phyloP scores from a whole-genome alignment of 1,284 basidiomycete species.

The Pascua sp. region DNA sequence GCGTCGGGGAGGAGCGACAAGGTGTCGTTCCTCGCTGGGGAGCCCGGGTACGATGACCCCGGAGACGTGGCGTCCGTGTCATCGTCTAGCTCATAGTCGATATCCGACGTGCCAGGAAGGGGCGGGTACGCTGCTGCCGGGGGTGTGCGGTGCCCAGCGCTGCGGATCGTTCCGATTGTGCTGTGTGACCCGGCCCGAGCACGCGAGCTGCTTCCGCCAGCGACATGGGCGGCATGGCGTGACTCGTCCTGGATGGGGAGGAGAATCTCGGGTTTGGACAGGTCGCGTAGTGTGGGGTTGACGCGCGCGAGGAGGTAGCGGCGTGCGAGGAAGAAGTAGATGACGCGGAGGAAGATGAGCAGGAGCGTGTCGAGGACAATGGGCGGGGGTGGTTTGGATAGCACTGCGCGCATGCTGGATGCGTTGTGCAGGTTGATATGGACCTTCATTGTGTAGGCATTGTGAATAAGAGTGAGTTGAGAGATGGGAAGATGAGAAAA shows the following conservation, averaged over 20 bases:
- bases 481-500: too few species aligned
- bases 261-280: conserved; percentile 31
- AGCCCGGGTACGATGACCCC: not conserved
- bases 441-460: too few species aligned
- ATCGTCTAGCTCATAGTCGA: conserved; percentile 18
- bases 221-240: not conserved
- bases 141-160: not conserved
- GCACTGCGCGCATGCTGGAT: too few species aligned
- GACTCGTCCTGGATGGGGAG: conserved; percentile 10
- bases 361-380: conserved; percentile 43
- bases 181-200: not conserved
- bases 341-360: conserved; percentile 34
- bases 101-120: conserved; percentile 3
- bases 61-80: conserved; percentile 7
- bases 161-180: not conserved
- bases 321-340: conserved; percentile 43
- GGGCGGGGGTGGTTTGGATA: conserved; percentile 7
- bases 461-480: too few species aligned
- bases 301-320: conserved; percentile 42
- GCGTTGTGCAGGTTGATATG: too few species aligned
- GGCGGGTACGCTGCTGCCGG: not conserved
- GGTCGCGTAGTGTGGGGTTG: conserved; percentile 40
- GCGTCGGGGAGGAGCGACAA: not conserved
- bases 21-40: not conserved
- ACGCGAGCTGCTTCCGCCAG: conserved; percentile 1